Evolutionary conservation across 2,329 filamentous ascomycete genomes (phyloP).

Genomic region (Tolypocladium tropicale): DNA sequence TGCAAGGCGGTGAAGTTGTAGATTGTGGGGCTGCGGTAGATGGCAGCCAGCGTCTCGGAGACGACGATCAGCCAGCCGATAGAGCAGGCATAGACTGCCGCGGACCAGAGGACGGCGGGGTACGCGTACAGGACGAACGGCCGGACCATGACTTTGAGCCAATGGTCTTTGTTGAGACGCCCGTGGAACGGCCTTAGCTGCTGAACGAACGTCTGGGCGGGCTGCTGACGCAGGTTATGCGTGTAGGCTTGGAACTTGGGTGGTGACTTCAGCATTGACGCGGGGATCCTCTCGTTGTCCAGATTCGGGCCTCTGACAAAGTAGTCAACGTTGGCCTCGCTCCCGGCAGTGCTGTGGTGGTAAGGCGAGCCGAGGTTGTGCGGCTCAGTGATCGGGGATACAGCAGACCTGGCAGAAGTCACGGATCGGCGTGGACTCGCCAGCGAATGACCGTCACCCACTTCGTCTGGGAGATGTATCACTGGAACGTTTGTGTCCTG

Average conservation of each 20-base stretch:
- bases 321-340: slow-evolving; percentile 11
- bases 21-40: slow-evolving; percentile 57
- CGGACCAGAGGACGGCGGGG: slow-evolving; percentile 81
- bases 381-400: neutral
- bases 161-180: slow-evolving; percentile 65
- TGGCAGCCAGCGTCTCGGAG: slow-evolving; percentile 73
- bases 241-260: slow-evolving; percentile 51
- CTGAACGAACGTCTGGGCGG: slow-evolving; percentile 60
- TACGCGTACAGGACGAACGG: slow-evolving; percentile 84
- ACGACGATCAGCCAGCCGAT: slow-evolving; percentile 94
- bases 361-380: slow-evolving; percentile 1
- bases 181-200: slow-evolving; percentile 72
- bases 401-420: neutral
- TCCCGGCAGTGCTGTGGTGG: slow-evolving; percentile 5
- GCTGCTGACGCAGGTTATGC: slow-evolving; percentile 53
- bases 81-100: slow-evolving; percentile 75
- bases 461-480: slow-evolving; percentile 1
- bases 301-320: slow-evolving; percentile 19
- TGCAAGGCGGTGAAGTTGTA: slow-evolving; percentile 79
- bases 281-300: slow-evolving; percentile 32
- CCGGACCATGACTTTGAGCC: slow-evolving; percentile 65
- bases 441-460: neutral
- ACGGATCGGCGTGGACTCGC: neutral
- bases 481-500: slow-evolving; percentile 4
- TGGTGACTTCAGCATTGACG: slow-evolving; percentile 20